Evolutionary conservation across 768 basidiomycete genomes (phyloP).

Genomic region (Suillus spraguei): DNA sequence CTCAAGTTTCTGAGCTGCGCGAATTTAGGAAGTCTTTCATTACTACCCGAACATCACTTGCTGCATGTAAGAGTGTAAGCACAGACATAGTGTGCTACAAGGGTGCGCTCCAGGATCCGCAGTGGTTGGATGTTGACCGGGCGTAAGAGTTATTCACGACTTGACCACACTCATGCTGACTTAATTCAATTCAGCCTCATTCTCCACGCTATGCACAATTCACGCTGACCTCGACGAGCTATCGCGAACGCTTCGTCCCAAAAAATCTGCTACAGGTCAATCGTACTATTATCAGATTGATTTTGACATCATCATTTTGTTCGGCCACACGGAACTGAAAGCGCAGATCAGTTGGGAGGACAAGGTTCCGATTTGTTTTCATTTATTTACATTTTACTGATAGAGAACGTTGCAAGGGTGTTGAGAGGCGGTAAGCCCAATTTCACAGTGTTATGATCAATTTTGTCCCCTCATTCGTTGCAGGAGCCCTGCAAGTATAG

Average conservation of each 20-base stretch:
- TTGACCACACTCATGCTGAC: neutral
- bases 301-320: constrained; percentile 37
- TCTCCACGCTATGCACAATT: constrained; percentile 9
- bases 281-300: constrained; percentile 23
- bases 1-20: constrained; percentile 13
- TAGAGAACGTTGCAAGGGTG: constrained; percentile 24
- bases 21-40: constrained; percentile 10
- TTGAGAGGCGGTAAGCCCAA: constrained; percentile 31
- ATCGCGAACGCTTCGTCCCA: constrained; percentile 2
- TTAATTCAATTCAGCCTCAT: constrained; percentile 12
- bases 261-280: neutral
- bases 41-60: neutral
- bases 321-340: constrained; percentile 43
- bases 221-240: constrained; percentile 12
- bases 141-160: neutral
- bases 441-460: neutral
- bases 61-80: neutral
- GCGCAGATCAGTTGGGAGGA: constrained; percentile 43
- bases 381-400: neutral
- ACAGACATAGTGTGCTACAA: constrained; percentile 11
- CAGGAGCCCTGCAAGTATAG: constrained; percentile 9
- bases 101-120: constrained; percentile 8
- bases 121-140: constrained; percentile 12
- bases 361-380: constrained; percentile 24
- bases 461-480: neutral